These are phyloP conservation scores for Logfia minima DNA, from an alignment of 129 eudicot genomes.

Conservation along the genomic window DNA sequence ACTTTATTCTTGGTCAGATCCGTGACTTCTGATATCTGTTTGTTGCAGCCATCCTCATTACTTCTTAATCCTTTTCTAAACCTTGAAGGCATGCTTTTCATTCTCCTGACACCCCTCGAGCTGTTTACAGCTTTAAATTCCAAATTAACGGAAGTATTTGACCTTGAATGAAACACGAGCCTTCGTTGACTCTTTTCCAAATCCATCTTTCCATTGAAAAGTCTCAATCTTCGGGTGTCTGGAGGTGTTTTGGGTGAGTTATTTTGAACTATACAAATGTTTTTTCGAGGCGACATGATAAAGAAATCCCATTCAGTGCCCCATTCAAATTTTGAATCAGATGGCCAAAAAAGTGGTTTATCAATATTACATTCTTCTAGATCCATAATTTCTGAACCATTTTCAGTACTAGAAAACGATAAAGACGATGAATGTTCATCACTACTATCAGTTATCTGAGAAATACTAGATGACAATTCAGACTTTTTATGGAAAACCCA, in stretches of 20 bases:
- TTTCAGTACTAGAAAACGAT: background rate
- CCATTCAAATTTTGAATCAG: slow-evolving; percentile 34
- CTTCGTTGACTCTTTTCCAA: background rate
- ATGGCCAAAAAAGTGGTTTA: slow-evolving; percentile 60
- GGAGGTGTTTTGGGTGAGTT: slow-evolving; percentile 10
- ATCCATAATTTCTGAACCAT: background rate
- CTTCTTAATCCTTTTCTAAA: background rate
- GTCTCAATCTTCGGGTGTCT: slow-evolving; percentile 1
- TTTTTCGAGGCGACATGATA: slow-evolving; percentile 51
- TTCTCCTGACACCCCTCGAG: background rate
- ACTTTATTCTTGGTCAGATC: background rate
- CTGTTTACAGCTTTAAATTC: background rate
- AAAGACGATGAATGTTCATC: background rate
- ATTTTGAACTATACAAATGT: background rate
- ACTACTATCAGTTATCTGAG: background rate
- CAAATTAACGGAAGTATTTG: slow-evolving; percentile 2
- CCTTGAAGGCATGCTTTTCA: slow-evolving; percentile 15
- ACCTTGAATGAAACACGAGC: background rate
- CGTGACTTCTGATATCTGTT: background rate
- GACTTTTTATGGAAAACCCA: background rate
- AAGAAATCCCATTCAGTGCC: slow-evolving; percentile 42
- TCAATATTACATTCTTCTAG: slow-evolving; percentile 15
- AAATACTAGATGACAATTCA: background rate
- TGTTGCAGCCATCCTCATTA: background rate
- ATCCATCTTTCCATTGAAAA: background rate